Percentiles rank a stretch among this genome's conserved stretches.
These are phyloP conservation scores for Fonsecaea pedrosoi DNA, from an alignment of 2,329 filamentous ascomycete genomes.

Conservation along the genomic window DNA sequence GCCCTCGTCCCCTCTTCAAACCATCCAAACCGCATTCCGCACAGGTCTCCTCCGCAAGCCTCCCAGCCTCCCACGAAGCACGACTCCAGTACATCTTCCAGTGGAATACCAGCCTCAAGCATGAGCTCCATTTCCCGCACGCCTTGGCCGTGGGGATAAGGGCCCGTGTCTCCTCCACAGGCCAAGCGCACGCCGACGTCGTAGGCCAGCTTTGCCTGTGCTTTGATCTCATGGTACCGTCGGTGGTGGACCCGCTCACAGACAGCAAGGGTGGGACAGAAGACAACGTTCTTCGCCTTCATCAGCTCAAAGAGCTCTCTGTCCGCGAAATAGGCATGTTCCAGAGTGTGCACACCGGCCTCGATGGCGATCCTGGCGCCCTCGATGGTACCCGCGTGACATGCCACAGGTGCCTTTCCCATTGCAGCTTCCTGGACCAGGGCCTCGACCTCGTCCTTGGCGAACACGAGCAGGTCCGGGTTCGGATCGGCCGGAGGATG, in stretches of 20 bases:
- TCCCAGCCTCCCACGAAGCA: constrained; percentile 63
- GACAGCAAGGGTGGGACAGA: constrained; percentile 62
- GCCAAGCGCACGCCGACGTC: constrained; percentile 59
- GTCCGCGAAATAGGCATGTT: constrained; percentile 53
- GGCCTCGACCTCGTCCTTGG: constrained; percentile 36
- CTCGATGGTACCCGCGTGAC: background rate
- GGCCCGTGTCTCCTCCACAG: constrained; percentile 62
- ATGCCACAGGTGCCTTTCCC: background rate
- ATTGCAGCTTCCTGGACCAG: background rate
- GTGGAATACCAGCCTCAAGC: constrained; percentile 57
- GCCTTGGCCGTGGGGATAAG: constrained; percentile 61
- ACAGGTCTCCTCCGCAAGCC: constrained; percentile 60
- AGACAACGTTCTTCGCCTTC: constrained; percentile 54
- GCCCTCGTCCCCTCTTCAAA: constrained; percentile 58
- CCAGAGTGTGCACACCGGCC: constrained; percentile 51
- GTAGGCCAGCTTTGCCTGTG: constrained; percentile 51
- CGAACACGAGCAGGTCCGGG: constrained; percentile 25
- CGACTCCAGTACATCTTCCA: constrained; percentile 59
- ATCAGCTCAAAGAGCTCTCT: constrained; percentile 51
- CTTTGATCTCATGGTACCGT: constrained; percentile 28
- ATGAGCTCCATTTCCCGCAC: constrained; percentile 63
- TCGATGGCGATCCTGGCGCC: background rate
- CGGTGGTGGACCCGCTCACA: constrained; percentile 47
- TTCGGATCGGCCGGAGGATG: constrained; percentile 22
- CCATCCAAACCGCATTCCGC: constrained; percentile 61